Evolutionary conservation across 805 yeast genomes (phyloP), one percentile per base, ranked within the genome.

Genomic region (Lipomyces sp.): DNA sequence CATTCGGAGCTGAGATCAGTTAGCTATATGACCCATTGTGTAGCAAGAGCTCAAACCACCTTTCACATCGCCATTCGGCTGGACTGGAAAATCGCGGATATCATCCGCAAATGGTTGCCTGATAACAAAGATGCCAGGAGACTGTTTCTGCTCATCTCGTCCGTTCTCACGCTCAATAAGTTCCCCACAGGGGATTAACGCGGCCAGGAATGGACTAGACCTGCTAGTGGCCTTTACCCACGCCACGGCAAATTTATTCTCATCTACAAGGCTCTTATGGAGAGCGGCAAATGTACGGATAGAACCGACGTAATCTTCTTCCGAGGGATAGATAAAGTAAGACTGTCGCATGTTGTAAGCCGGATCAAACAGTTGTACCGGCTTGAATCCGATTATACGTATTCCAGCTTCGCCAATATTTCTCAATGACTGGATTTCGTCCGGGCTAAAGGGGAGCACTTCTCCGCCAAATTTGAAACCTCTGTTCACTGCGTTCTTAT

Each of bases 71-170:
- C 6, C 64, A 77, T 42, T 3, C n/a, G 48, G 48, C 24, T 15
- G 48, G n/a, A 10, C 24, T 0, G 98, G 97, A 3, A 86, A 76
- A 42, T 84, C 81, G 60, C 98, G 80, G 2, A 92, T 77, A 74
- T 91, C 94, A 71, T 92, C 96, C 15, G 85, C 77, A 80, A 84
- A 89, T 0, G 98, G 97, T 30, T 90, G 72, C 37, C 83, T 81
- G 7, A 89, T 81, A 64, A 92, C 75, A 59, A 88, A 86, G 68
- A 94, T 84, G 0, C 97, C 97, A 64, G 89, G 86, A 0, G 94
- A 89, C 37, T 82, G 77, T 13, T 72, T 69, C n/a, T 74, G 73
- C 8, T 64, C 64, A 8, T 37, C 57, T 3, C 69, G 50, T 2
- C 68, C 64, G n/a, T 60, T 69, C 6, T 61, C 54, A n/a, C 72